Evolutionary conservation across 495 filamentous ascomycete species (phyloP), one percentile per base, ranked within the genome.

Genomic region (Daldinia decipiens): DNA sequence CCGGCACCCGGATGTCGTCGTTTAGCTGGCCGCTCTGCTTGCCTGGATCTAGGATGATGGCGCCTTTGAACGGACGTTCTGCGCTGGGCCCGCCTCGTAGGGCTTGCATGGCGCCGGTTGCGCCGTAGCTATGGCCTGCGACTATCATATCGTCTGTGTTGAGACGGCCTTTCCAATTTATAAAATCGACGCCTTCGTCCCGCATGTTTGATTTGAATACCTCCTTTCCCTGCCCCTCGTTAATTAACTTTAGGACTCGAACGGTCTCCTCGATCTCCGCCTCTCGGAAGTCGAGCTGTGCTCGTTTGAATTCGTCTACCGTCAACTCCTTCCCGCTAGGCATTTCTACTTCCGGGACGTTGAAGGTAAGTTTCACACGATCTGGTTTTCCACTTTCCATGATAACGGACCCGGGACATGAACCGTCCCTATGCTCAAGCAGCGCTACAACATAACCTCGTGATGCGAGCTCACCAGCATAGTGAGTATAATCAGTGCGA

Each of bases 351-450:
- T 77, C 78, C 1, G 67, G 51, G 2, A 65, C 64, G 59, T 70
- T 67, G 53, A 82, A 82, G 24, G 75, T 56, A 1, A 81, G 53
- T 27, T 67, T 66, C 0, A 67, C 70, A 54, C 66, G 65, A 50
- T 77, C 65, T 15, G 53, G 56, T 13, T 75, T 63, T 15, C 79
- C 78, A 2, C 65, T 36, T 29, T 52, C 67, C 70, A 75, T 78
- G 63, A 87, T 72, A 34, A 81, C 62, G 2, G 79, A 79, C 4
- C 82, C 84, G 5, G 85, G 85, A 6, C 82, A 80, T 59, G 82
- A 86, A 5, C 85, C 85, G 58, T 87, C 85, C 53, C 85, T 70
- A 62, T 87, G 85, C 73, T 87, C 85, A 7, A 87, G 70, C 51
- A 84, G 79, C 24, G 79, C 85, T 3, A 87, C 83, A 6, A 87